Evolutionary conservation across 2,329 filamentous ascomycete species (phyloP).

Genomic region (Ceratocystiopsis minuta): DNA sequence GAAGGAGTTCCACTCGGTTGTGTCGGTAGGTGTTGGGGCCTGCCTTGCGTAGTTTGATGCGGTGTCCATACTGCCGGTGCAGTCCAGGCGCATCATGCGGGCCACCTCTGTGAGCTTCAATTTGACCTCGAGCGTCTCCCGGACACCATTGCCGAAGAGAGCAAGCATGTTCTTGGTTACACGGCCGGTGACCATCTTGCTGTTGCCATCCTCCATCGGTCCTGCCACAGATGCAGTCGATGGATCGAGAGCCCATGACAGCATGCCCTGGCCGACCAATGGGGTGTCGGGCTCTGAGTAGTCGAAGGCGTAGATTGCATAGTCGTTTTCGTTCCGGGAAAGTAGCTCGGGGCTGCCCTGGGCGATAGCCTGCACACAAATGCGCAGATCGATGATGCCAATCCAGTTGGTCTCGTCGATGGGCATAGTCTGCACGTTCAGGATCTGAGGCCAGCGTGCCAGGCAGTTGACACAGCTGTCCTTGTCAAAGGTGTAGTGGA

Average conservation of each 20-base stretch:
- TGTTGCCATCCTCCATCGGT: constrained; percentile 31
- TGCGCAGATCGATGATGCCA: constrained; percentile 71
- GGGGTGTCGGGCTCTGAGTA: constrained; percentile 91
- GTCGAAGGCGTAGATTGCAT: constrained; percentile 92
- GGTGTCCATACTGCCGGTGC: too few species aligned
- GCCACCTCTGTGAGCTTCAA: constrained; percentile 67
- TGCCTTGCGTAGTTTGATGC: too few species aligned
- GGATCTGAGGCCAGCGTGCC: constrained; percentile 62
- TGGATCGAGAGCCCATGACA: constrained; percentile 60
- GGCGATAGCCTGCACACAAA: constrained; percentile 68
- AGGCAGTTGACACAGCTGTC: constrained; percentile 79
- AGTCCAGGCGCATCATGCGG: constrained; percentile 24
- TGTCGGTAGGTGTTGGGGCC: constrained; percentile 36
- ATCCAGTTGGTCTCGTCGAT: constrained; percentile 68
- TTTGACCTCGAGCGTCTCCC: constrained; percentile 85
- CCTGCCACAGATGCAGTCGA: constrained; percentile 8
- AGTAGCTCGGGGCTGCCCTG: constrained; percentile 73
- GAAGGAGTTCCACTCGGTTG: constrained; percentile 62
- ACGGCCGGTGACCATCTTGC: constrained; percentile 62
- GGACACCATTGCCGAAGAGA: constrained; percentile 64
- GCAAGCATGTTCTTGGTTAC: constrained; percentile 75
- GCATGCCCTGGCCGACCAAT: constrained; percentile 84
- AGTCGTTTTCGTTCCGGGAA: constrained; percentile 55
- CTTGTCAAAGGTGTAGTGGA: constrained; percentile 89
- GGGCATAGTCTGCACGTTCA: constrained; percentile 63